Base-by-base conservation (phyloP, 2,329 filamentous ascomycete species). In the Ophiocordyceps camponoti-leonardi region DNA sequence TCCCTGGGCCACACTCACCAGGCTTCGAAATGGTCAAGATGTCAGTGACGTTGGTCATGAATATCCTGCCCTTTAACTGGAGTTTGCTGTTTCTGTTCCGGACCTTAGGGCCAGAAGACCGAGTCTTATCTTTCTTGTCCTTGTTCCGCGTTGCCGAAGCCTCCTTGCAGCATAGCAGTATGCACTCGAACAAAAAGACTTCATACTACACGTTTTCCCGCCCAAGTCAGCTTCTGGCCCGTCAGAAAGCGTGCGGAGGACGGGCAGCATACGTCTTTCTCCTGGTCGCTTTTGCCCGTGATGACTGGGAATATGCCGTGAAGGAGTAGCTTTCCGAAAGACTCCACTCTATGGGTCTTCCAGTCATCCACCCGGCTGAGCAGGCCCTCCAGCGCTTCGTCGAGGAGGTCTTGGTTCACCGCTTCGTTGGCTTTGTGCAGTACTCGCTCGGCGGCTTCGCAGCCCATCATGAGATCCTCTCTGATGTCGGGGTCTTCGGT, bases 31-130 rank as follows among this genome's bases (percentile, higher is more conserved):
- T 71, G 18, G 83, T 88, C 40, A 94, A 71, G n/a, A 94, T 81
- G 61, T 95, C 86, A 37, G 88, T 96, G 46, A 98, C 90, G 58
- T 98, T 98, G 53, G 88, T 87, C 88, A 98, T 96, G 66, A 95
- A 96, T 56, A 98, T 98, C 44, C 92, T 79, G 37, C 92, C 92
- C 64, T 98, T 98, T 28, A 98, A 73, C 63, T 95, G 88, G 49
- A 96, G 71, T 63, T 90, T 94, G 40, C 82, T 83, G 55, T 77
- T 83, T 59, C 77, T 80, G 56, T 73, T 77, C 42, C 67, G 65
- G 42, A 63, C 58, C 61, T 79, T 85, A 47, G 77, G 72, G 7
- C 63, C 66, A 2, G 66, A 67, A 0, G 72, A 72, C 46, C 67
- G 67, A 6, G 72, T 73, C 57, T 77, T 78, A 57, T 81, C 78